Evolutionary conservation across 164 flowering plant species (phyloP).

Genomic region (Vitis rupestris): DNA sequence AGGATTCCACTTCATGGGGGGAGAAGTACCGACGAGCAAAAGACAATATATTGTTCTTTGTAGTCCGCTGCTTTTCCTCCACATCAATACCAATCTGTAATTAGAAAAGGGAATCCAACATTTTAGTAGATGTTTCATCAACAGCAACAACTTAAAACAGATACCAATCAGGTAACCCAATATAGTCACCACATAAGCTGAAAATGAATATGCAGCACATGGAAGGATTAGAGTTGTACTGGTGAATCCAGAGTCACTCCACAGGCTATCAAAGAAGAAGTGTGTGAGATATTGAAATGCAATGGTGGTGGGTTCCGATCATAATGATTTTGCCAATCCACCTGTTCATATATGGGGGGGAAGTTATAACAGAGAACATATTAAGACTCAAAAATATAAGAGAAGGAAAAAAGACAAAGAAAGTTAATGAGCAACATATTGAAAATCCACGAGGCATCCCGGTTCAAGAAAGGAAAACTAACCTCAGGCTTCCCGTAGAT

Average conservation of each 20-base stretch:
- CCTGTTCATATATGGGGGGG: conserved; percentile 33
- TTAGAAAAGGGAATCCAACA: conserved; percentile 3
- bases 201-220: background rate
- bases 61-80: conserved; percentile 74
- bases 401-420: too few relatives aligned
- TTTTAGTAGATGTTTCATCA: background rate
- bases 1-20: conserved; percentile 49
- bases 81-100: conserved; percentile 87
- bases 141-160: background rate
- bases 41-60: conserved; percentile 48
- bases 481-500: conserved; percentile 93
- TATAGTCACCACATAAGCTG: conserved; percentile 1
- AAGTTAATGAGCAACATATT: too few relatives aligned
- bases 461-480: conserved; percentile 15
- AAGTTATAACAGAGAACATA: background rate
- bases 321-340: conserved; percentile 58
- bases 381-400: too few relatives aligned
- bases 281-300: conserved; percentile 89
- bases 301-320: conserved; percentile 47
- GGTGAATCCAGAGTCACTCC: conserved; percentile 72
- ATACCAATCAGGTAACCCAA: background rate
- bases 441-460: too few relatives aligned
- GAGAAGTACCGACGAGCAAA: conserved; percentile 85
- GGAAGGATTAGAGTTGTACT: conserved; percentile 35
- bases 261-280: conserved; percentile 92